These are phyloP conservation scores for Chaetomium olivaceum DNA, from an alignment of 2,329 filamentous ascomycete species.

Conservation along the genomic window DNA sequence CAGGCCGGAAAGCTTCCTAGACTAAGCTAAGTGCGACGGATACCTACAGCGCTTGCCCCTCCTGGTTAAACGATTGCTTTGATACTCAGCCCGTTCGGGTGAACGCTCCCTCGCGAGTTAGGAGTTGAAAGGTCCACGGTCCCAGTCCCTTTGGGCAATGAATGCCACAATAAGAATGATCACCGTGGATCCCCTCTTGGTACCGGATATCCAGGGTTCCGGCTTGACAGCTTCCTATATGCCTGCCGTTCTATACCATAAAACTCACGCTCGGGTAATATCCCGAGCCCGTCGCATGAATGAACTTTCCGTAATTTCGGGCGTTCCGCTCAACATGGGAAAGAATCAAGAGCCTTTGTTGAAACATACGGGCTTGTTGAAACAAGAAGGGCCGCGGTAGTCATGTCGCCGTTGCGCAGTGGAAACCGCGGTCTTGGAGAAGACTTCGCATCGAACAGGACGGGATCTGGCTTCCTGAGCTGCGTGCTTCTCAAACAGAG, in stretches of 20 bases:
- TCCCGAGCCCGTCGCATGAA: slow-evolving; percentile 16
- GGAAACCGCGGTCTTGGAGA: background rate
- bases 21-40: background rate
- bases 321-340: slow-evolving; percentile 12
- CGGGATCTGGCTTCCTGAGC: background rate
- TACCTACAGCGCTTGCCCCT: background rate
- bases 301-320: slow-evolving; percentile 18
- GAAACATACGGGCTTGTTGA: slow-evolving; percentile 13
- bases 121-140: slow-evolving; percentile 23
- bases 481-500: background rate
- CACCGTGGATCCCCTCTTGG: slow-evolving; percentile 24
- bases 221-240: slow-evolving; percentile 21
- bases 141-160: slow-evolving; percentile 17
- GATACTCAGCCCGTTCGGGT: slow-evolving; percentile 15
- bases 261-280: slow-evolving; percentile 23
- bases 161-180: slow-evolving; percentile 18
- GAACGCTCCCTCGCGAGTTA: slow-evolving; percentile 11
- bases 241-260: slow-evolving; percentile 23
- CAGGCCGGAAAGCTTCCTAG: slow-evolving; percentile 2
- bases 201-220: slow-evolving; percentile 21
- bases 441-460: background rate
- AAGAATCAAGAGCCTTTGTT: slow-evolving; percentile 3
- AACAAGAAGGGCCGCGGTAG: background rate
- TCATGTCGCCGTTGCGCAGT: background rate
- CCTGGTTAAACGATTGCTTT: background rate